These are phyloP conservation scores for Mortierella sp. DNA, from an alignment of 371 early-diverging fungal species.

Conservation along the genomic window DNA sequence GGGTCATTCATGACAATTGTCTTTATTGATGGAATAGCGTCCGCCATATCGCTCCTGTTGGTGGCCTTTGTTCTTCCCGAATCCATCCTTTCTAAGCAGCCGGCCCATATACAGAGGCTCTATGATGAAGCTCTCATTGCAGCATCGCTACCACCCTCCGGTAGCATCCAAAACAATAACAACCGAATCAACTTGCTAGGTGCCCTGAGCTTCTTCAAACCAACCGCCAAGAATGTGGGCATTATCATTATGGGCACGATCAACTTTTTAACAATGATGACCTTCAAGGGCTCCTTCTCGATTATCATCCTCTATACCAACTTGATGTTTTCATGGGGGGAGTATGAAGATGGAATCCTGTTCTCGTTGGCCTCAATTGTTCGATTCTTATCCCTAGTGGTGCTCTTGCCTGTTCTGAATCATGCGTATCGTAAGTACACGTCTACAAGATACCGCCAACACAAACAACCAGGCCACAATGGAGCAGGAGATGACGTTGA, in stretches of 20 bases:
- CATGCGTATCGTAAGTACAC: slow-evolving; percentile 13
- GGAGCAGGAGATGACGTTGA: too few relatives aligned
- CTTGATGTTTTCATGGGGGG: slow-evolving; percentile 35
- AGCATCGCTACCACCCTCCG: neutral
- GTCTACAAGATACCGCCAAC: too few relatives aligned
- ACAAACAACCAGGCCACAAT: too few relatives aligned
- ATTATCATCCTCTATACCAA: slow-evolving; percentile 39
- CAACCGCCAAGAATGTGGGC: slow-evolving; percentile 31
- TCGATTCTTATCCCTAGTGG: slow-evolving; percentile 27
- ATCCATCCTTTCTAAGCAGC: slow-evolving; percentile 47
- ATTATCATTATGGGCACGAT: slow-evolving; percentile 36
- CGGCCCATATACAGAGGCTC: slow-evolving; percentile 23
- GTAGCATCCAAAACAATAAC: slow-evolving; percentile 11
- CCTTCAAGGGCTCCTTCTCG: slow-evolving; percentile 33
- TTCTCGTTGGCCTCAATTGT: slow-evolving; percentile 14
- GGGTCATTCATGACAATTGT: slow-evolving; percentile 47
- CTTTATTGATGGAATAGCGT: slow-evolving; percentile 38
- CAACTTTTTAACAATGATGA: slow-evolving; percentile 33
- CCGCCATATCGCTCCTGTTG: slow-evolving; percentile 30
- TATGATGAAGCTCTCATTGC: slow-evolving; percentile 14
- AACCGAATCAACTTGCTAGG: neutral
- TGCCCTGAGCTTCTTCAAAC: slow-evolving; percentile 29
- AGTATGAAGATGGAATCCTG: slow-evolving; percentile 38
- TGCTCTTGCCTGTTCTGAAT: slow-evolving; percentile 25
- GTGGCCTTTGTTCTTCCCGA: slow-evolving; percentile 57